Conservation (phyloP, 768 basidiomycete species). For the Pholiota microspora region DNA sequence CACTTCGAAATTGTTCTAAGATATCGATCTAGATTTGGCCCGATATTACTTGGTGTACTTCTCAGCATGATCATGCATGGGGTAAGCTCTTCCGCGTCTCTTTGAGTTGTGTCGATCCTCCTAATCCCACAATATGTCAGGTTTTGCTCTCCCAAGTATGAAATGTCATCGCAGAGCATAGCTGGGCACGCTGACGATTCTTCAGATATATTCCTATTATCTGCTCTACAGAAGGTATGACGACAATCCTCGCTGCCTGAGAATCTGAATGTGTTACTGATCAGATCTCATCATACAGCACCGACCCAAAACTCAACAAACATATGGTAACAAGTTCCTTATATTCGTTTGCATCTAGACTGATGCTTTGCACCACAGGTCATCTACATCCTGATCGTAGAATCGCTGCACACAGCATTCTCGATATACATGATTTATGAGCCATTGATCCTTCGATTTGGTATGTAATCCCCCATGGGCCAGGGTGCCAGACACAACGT, state of each 20-base stretch:
- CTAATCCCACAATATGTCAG: no score
- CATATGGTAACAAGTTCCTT: slow-evolving; percentile 7
- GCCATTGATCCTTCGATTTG: slow-evolving; percentile 20
- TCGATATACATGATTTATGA: slow-evolving; percentile 23
- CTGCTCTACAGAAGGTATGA: slow-evolving; percentile 4
- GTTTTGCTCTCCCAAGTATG: slow-evolving; percentile 10
- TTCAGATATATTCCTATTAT: slow-evolving; percentile 5
- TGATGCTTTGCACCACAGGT: slow-evolving; percentile 14
- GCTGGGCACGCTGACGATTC: no score
- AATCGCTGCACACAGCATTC: slow-evolving; percentile 21
- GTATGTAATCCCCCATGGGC: slow-evolving; percentile 11
- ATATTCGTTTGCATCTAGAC: neutral
- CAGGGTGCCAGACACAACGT: no score
- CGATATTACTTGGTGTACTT: slow-evolving; percentile 18
- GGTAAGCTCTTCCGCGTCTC: slow-evolving; percentile 7
- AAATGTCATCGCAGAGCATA: neutral
- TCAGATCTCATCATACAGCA: neutral
- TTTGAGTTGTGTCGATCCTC: neutral
- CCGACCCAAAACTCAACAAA: slow-evolving; percentile 15
- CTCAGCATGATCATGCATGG: slow-evolving; percentile 21
- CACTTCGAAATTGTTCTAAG: no score
- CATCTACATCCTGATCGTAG: slow-evolving; percentile 22
- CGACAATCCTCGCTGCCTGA: no score
- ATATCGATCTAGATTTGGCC: slow-evolving; percentile 15
- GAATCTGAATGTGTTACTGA: neutral